phyloP scores from a whole-genome alignment of 2,329 filamentous ascomycete species.

The Alternaria angustiovoidea region DNA sequence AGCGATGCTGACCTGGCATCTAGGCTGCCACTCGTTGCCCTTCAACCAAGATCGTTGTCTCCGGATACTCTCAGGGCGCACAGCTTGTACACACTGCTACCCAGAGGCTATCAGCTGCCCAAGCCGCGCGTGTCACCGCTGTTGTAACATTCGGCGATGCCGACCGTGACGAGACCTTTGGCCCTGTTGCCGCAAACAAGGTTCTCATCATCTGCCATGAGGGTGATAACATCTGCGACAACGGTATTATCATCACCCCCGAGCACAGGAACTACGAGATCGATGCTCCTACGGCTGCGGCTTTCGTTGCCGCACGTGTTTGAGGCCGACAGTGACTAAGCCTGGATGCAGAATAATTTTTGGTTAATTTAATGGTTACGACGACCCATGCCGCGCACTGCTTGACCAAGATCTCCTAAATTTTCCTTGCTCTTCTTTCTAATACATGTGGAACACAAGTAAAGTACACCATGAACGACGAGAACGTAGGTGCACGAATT shows the following conservation, averaged over 20 bases:
- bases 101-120: slow-evolving; percentile 33
- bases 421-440: neutral
- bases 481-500: too few species aligned
- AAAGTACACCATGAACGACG: neutral
- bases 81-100: slow-evolving; percentile 58
- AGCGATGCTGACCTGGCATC: neutral
- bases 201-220: slow-evolving; percentile 47
- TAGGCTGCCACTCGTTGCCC: slow-evolving; percentile 36
- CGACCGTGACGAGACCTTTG: slow-evolving; percentile 43
- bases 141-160: slow-evolving; percentile 52
- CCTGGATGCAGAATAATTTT: neutral
- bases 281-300: slow-evolving; percentile 34
- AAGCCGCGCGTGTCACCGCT: slow-evolving; percentile 32
- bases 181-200: slow-evolving; percentile 38
- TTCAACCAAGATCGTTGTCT: slow-evolving; percentile 41
- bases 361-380: neutral
- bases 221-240: slow-evolving; percentile 47
- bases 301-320: slow-evolving; percentile 31
- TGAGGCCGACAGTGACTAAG: neutral
- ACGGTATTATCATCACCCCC: slow-evolving; percentile 34
- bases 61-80: slow-evolving; percentile 50
- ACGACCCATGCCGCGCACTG: neutral
- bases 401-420: neutral
- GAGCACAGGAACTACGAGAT: slow-evolving; percentile 37
- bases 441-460: neutral